Evolutionary conservation across 352 stramenopile species (phyloP).

Genomic region (Pythium plurisporium): DNA sequence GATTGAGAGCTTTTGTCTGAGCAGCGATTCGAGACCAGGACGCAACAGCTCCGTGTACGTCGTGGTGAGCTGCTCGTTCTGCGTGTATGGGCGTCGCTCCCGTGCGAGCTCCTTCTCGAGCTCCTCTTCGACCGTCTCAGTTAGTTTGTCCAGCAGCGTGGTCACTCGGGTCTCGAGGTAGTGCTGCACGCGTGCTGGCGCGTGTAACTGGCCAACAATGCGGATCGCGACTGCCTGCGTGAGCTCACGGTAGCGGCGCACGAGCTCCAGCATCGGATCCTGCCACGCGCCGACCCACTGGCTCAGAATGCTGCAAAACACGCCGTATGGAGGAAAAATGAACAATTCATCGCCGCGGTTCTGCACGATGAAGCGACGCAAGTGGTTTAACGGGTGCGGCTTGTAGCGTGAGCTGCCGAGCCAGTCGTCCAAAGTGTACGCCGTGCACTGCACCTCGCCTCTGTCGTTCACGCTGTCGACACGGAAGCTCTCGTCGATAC

Average conservation of each 20-base stretch:
- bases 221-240: slow-evolving; percentile 28
- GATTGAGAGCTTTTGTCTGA: slow-evolving; percentile 1
- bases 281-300: slow-evolving; percentile 39
- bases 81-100: slow-evolving; percentile 36
- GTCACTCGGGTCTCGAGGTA: slow-evolving; percentile 17
- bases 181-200: slow-evolving; percentile 18
- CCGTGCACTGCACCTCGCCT: slow-evolving; percentile 4
- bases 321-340: slow-evolving; percentile 18
- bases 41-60: slow-evolving; percentile 21
- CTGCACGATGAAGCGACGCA: slow-evolving; percentile 14
- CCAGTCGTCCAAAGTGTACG: not conserved
- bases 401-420: not conserved
- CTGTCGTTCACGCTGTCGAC: not conserved
- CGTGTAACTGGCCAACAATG: slow-evolving; percentile 15
- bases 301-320: slow-evolving; percentile 38
- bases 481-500: not conserved
- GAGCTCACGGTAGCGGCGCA: slow-evolving; percentile 22
- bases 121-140: slow-evolving; percentile 13
- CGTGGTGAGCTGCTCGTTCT: slow-evolving; percentile 30
- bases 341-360: slow-evolving; percentile 23
- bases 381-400: slow-evolving; percentile 9
- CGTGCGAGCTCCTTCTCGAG: slow-evolving; percentile 19
- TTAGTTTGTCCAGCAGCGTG: slow-evolving; percentile 14
- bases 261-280: slow-evolving; percentile 24
- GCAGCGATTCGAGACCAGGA: slow-evolving; percentile 16